Conservation (phyloP, 352 stramenopile genomes). For the Phytophthora sp. region DNA sequence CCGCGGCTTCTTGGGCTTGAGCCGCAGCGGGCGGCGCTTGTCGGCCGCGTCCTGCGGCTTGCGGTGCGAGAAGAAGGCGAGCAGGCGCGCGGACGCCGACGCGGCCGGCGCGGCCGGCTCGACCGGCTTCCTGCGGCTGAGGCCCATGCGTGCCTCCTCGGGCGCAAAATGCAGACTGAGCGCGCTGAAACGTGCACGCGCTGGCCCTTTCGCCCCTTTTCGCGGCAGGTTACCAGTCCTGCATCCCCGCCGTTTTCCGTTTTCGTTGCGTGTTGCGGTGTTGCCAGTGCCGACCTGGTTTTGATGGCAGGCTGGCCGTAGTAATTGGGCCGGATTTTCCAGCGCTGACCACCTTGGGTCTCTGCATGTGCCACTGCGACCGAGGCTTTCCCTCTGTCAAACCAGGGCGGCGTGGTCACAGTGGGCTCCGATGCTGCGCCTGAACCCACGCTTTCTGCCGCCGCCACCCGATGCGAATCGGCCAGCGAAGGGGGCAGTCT, state of each 20-base stretch:
- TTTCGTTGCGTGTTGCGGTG: too few species aligned
- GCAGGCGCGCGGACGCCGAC: slow-evolving; percentile 23
- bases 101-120: slow-evolving; percentile 10
- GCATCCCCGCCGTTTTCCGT: too few species aligned
- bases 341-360: neutral
- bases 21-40: slow-evolving; percentile 1
- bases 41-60: slow-evolving; percentile 6
- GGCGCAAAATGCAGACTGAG: slow-evolving; percentile 7
- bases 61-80: slow-evolving; percentile 42
- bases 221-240: slow-evolving; percentile 12
- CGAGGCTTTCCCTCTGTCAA: neutral
- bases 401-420: too few species aligned
- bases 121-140: slow-evolving; percentile 32
- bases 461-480: too few species aligned
- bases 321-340: neutral
- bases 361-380: too few species aligned
- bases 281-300: too few species aligned
- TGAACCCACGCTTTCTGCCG: too few species aligned
- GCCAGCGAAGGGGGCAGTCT: neutral
- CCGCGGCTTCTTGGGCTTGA: slow-evolving; percentile 5
- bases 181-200: neutral
- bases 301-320: too few species aligned
- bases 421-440: neutral
- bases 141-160: slow-evolving; percentile 25
- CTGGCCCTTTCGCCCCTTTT: slow-evolving; percentile 2